Base-by-base conservation (phyloP, 192 early-diverging fungal genomes). In the Entomortierella parvispora region DNA sequence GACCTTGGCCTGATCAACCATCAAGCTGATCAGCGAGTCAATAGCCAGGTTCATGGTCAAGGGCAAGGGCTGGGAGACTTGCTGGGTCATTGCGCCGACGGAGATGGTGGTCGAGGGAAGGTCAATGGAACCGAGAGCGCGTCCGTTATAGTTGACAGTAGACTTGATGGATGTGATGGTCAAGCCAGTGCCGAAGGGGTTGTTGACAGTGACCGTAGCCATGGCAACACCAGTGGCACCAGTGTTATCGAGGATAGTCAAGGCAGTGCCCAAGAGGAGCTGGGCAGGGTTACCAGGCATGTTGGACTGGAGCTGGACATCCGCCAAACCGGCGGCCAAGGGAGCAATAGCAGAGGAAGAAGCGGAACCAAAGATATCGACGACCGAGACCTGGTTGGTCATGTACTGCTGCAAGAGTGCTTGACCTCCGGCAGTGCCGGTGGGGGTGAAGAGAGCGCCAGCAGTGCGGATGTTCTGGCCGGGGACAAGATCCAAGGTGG, bases 121-220 rank as follows among this genome's bases (percentile, higher is more conserved):
- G 57, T 86, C 85, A 50, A 87, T 84, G 48, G 69, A 57, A 28
- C 85, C 87, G 7, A 88, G 59, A 2, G 58, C 57, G 40, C 80
- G 68, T 26, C 80, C 82, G 6, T 81, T 52, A 58, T 79, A 86
- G 14, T 65, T 62, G 37, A 83, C 83, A 40, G 80, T 67, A 14
- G 84, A 79, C 43, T 81, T 53, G 60, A 90, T 79, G 33, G 77
- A 80, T 23, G 61, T 67, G 69, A 89, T 87, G 28, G 66, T 65
- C 47, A 89, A 58, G 15, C 74, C 68, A 42, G 86, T 80, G 28
- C 62, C 52, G 69, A 89, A 87, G n/a, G 88, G 88, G 68, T 89
- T 85, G 34, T 82, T 77, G 44, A 89, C 69, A 9, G 71, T 70
- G 34, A 89, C 83, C 18, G 62, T 58, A 22, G 84, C 82, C 65